phyloP scores from a whole-genome alignment of 2,329 filamentous ascomycete species.

The Penicillium sp. region DNA sequence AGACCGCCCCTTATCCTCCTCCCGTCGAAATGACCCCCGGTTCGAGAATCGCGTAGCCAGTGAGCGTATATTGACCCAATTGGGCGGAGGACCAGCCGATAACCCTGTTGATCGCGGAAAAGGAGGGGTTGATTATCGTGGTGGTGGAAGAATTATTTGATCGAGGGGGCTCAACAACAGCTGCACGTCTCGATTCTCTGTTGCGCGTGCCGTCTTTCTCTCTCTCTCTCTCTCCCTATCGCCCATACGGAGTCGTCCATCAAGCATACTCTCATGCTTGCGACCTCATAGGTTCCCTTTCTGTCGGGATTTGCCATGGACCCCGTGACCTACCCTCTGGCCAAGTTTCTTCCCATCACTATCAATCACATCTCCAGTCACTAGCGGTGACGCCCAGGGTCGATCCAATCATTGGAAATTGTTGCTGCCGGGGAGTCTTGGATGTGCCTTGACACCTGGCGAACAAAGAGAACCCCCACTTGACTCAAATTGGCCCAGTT shows the following conservation, averaged over 20 bases:
- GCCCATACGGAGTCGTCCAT: background rate
- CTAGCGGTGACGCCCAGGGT: background rate
- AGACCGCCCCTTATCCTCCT: constrained; percentile 13
- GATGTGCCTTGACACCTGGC: background rate
- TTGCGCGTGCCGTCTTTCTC: background rate
- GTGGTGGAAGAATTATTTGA: background rate
- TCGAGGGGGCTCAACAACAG: background rate
- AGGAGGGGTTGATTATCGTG: constrained; percentile 5
- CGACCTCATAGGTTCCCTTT: background rate
- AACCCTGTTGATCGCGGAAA: constrained; percentile 28
- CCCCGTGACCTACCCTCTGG: constrained; percentile 3
- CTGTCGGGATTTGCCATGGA: background rate
- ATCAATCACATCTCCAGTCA: background rate
- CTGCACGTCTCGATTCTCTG: background rate
- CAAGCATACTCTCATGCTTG: background rate
- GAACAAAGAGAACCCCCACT: background rate
- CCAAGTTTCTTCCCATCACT: background rate
- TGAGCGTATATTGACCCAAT: background rate
- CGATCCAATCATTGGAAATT: background rate
- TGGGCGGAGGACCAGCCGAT: constrained; percentile 10
- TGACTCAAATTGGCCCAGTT: background rate
- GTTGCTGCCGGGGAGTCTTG: background rate
- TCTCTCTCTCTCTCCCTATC: no score
- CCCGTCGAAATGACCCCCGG: background rate
- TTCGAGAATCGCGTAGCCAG: background rate